phyloP scores from a whole-genome alignment of 495 filamentous ascomycete genomes.

The Staphylotrichum longicolle region DNA sequence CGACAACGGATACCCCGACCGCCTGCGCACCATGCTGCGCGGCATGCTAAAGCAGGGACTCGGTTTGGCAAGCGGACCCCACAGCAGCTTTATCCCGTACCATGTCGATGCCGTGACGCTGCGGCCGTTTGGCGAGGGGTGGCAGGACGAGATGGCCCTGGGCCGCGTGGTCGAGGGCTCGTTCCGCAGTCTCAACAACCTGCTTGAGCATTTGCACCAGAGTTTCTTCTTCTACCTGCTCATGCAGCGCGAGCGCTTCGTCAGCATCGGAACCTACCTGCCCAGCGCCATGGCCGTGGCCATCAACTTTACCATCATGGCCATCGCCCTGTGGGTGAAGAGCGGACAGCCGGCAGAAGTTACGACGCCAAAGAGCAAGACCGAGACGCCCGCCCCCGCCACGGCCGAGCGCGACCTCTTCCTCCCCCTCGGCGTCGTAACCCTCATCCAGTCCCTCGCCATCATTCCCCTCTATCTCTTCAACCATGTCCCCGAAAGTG shows the following conservation, averaged over 20 bases:
- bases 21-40: constrained; percentile 83
- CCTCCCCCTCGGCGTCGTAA: constrained; percentile 71
- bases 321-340: constrained; percentile 86
- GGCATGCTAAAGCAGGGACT: constrained; percentile 92
- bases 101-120: constrained; percentile 96
- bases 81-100: constrained; percentile 95
- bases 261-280: constrained; percentile 96
- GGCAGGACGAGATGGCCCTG: constrained; percentile 96
- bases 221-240: constrained; percentile 99
- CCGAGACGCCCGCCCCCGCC: constrained; percentile 17
- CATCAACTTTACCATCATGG: constrained; percentile 90
- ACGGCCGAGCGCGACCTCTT: constrained; percentile 68
- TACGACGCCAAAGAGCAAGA: constrained; percentile 22
- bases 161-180: constrained; percentile 85
- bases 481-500: constrained; percentile 66
- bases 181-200: constrained; percentile 89
- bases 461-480: constrained; percentile 83
- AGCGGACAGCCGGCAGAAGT: constrained; percentile 56
- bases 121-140: constrained; percentile 82
- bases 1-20: constrained; percentile 73
- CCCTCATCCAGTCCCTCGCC: constrained; percentile 70
- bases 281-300: constrained; percentile 96
- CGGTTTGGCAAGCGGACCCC: constrained; percentile 85
- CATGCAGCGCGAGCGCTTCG: constrained; percentile 85
- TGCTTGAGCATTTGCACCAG: constrained; percentile 95